phyloP scores from a whole-genome alignment of 495 filamentous ascomycete genomes.

The Neurospora terricola region DNA sequence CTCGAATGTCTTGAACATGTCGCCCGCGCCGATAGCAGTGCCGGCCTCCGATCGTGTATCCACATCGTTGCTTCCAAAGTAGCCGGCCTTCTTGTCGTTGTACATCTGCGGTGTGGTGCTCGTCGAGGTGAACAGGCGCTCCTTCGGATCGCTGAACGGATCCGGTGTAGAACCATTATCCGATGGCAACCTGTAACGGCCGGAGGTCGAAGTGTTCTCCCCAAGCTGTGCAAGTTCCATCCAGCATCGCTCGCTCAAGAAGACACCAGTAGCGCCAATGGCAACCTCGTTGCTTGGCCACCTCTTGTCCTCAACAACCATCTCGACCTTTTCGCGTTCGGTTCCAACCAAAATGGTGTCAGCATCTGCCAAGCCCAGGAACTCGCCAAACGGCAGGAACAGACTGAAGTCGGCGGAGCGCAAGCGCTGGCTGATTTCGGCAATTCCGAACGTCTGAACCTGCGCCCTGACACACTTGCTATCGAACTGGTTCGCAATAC shows the following conservation, averaged over 20 bases:
- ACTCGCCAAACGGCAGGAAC: conserved; percentile 92
- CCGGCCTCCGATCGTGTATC: conserved; percentile 87
- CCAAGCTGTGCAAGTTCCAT: conserved; percentile 70
- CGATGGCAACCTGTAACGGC: conserved; percentile 38
- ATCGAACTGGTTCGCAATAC: conserved; percentile 97
- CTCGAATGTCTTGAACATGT: conserved; percentile 98
- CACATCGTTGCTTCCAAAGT: conserved; percentile 74
- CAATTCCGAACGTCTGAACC: conserved; percentile 90
- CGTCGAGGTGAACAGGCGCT: conserved; percentile 52
- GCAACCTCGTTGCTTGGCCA: conserved; percentile 91
- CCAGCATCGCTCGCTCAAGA: conserved; percentile 94
- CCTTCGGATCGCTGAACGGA: conserved; percentile 57
- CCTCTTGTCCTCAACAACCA: conserved; percentile 75
- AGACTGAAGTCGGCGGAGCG: conserved; percentile 90
- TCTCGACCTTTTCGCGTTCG: conserved; percentile 85
- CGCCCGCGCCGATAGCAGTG: conserved; percentile 78
- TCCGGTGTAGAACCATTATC: conserved; percentile 31
- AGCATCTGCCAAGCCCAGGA: conserved; percentile 77
- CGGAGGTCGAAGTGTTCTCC: conserved; percentile 46
- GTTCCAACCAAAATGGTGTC: conserved; percentile 79
- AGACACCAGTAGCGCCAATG: conserved; percentile 85
- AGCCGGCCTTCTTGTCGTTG: conserved; percentile 65
- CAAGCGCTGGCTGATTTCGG: conserved; percentile 88
- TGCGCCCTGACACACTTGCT: conserved; percentile 95
- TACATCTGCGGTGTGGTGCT: conserved; percentile 54